Conservation (phyloP, 2,329 filamentous ascomycete genomes). For the Penicillium sp. region DNA sequence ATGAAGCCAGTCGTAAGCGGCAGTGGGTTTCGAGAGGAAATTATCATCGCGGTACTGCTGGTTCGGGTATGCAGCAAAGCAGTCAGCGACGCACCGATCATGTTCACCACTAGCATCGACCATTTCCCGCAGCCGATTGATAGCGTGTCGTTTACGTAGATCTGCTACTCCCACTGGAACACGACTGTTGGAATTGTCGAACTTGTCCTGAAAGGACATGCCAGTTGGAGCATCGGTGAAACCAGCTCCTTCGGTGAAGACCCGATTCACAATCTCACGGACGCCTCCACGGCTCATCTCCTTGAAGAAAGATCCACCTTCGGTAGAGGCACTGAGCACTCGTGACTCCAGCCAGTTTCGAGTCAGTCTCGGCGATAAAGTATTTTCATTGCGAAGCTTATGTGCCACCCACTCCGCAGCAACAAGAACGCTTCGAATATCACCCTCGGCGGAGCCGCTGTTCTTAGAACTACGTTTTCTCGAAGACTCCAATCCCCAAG, state of each 20-base stretch:
- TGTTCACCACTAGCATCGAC: slow-evolving; percentile 65
- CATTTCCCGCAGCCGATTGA: slow-evolving; percentile 62
- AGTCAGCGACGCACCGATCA: slow-evolving; percentile 67
- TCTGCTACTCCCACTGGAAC: slow-evolving; percentile 61
- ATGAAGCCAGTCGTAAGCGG: slow-evolving; percentile 90
- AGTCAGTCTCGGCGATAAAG: slow-evolving; percentile 52
- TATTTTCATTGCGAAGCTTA: slow-evolving; percentile 55
- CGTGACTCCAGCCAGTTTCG: slow-evolving; percentile 64
- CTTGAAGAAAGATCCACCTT: slow-evolving; percentile 57
- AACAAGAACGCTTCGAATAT: slow-evolving; percentile 67
- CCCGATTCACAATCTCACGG: slow-evolving; percentile 67
- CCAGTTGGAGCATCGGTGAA: slow-evolving; percentile 54
- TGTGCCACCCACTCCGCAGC: slow-evolving; percentile 68
- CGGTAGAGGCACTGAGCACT: slow-evolving; percentile 56
- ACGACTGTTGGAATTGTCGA: slow-evolving; percentile 31
- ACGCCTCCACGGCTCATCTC: slow-evolving; percentile 65
- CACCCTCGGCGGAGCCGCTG: slow-evolving; percentile 53
- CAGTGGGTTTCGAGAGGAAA: slow-evolving; percentile 82
- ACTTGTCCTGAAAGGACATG: slow-evolving; percentile 43
- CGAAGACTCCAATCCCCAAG: slow-evolving; percentile 65
- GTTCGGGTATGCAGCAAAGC: slow-evolving; percentile 82
- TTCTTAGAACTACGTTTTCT: slow-evolving; percentile 55
- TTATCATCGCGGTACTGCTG: slow-evolving; percentile 93
- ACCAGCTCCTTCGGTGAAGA: slow-evolving; percentile 67
- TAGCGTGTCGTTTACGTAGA: slow-evolving; percentile 62